Evolutionary conservation across 202 grass and related monocot genomes (phyloP), one percentile per base, ranked within the genome.

Genomic region (Schoenoplectus triqueter): DNA sequence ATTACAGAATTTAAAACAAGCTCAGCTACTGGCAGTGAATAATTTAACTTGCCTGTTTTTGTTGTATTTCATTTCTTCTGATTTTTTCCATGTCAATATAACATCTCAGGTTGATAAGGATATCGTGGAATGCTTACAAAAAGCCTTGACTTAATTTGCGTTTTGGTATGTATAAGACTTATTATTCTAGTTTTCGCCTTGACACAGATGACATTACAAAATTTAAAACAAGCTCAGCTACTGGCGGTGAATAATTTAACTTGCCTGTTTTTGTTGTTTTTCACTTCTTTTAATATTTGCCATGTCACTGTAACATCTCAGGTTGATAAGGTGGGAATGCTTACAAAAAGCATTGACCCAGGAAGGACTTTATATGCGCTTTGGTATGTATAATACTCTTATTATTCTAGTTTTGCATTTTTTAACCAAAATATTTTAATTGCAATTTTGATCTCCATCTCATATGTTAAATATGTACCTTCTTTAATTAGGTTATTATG

Each of bases 301-400:
- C 10, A 84, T 60, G 2, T 75, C 3, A 65, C 17, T n/a, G 62
- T 88, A 77, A 5, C 74, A 85, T 81, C 2, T 83, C 81, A 98
- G 95, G 85, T 82, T 73, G 88, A 90, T 40, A 93, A 87, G 85
- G 91, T 82, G 89, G 66, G 88, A 64, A 44, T 93, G 91, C 82
- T 93, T 98, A 89, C 85, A 98, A 73, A 91, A 95, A 61, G 91
- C 95, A 1, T 88, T 98, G 92, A 84, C 31, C 68, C 90, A 81
- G 81, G 89, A 78, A 84, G 95, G 92, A 84, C 83, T 93, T 76
- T 88, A 92, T 62, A 82, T 95, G 82, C 80, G 92, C 85, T 61
- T 87, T 95, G 92, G 95, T 98, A 92, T 2, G 87, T 69, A 64
- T 67, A 6, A 51, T 8, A 82, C 31, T 31, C 68, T 31, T 31